Base-by-base conservation (phyloP, 441 rosid species). In the Pelargonium myrrhifolium region DNA sequence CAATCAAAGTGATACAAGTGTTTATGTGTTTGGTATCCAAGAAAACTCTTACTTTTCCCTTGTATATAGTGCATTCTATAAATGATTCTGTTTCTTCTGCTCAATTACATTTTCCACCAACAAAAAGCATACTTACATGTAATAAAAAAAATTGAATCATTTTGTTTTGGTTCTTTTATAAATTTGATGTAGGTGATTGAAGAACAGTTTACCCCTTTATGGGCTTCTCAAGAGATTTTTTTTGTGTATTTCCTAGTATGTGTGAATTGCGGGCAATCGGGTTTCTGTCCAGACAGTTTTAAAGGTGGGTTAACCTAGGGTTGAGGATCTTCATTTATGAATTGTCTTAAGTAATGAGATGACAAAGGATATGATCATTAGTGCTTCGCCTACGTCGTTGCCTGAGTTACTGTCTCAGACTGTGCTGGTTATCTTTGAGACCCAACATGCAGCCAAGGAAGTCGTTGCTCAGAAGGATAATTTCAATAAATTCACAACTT, bases 401-500 rank as follows among this genome's bases (percentile, higher is more conserved):
- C 39, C 71, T 15, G 73, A 68, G 28, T 40, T 74, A 60, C 64
- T 77, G 66, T 77, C 80, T 20, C 78, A 68, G 35, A 69, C 58
- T 47, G 22, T 72, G 12, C 6, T 68, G 61, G 64, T 64, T 3
- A 51, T 70, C 55, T 67, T 47, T 61, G 79, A 77, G 43, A 71
- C 77, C 20, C 66, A 65, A 20, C 68, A 60, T 31, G 71, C 83
- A 14, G 77, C 72, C 12, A 68, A 73, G 20, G 24, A 65, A 62
- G 79, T 77, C 14, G 21, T 62, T 2, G 51, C 72, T 55, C 81
- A 77, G 77, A 72, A 60, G 47, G 77, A 80, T 12, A 72, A 51
- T 75, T 74, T 80, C 61, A 55, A 70, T 35, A 80, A 67, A 68
- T 77, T 80, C 68, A 74, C 75, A 5, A 62, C 51, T 60, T 80